Evolutionary conservation across 2,329 filamentous ascomycete species (phyloP).

Genomic region (Pseudopyrenochaeta lycopersici): DNA sequence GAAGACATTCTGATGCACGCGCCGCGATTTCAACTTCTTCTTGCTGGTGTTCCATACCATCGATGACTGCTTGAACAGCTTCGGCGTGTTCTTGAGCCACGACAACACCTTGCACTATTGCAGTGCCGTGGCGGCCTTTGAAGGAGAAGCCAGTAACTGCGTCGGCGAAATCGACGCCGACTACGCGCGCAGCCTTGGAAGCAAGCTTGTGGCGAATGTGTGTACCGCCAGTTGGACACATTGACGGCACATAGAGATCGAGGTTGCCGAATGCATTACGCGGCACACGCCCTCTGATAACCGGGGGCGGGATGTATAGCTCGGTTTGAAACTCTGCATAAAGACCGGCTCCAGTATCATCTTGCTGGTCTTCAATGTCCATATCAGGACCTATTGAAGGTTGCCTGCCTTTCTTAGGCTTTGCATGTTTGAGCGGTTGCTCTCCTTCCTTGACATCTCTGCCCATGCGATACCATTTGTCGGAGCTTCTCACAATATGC

Average conservation of each 20-base stretch:
- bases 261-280: slow-evolving; percentile 70
- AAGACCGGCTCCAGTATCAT: slow-evolving; percentile 61
- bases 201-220: slow-evolving; percentile 68
- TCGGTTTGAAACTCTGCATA: slow-evolving; percentile 72
- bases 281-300: slow-evolving; percentile 75
- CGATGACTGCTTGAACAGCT: slow-evolving; percentile 74
- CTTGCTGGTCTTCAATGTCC: slow-evolving; percentile 47
- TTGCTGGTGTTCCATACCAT: slow-evolving; percentile 72
- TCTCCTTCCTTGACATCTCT: slow-evolving; percentile 78
- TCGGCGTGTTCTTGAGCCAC: slow-evolving; percentile 76
- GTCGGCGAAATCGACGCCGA: slow-evolving; percentile 86
- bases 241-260: slow-evolving; percentile 70
- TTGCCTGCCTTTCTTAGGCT: slow-evolving; percentile 41
- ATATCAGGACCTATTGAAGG: slow-evolving; percentile 36
- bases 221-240: slow-evolving; percentile 68
- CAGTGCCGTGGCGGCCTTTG: slow-evolving; percentile 84
- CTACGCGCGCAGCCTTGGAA: slow-evolving; percentile 73
- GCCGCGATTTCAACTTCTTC: slow-evolving; percentile 69
- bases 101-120: slow-evolving; percentile 80
- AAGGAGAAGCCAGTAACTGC: slow-evolving; percentile 93
- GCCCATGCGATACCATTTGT: slow-evolving; percentile 91
- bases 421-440: slow-evolving; percentile 78
- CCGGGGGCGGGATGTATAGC: slow-evolving; percentile 77
- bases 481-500: slow-evolving; percentile 76
- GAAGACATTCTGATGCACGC: slow-evolving; percentile 59